These are phyloP conservation scores for Fusarium citri DNA, from an alignment of 2,329 filamentous ascomycete species.

Conservation along the genomic window DNA sequence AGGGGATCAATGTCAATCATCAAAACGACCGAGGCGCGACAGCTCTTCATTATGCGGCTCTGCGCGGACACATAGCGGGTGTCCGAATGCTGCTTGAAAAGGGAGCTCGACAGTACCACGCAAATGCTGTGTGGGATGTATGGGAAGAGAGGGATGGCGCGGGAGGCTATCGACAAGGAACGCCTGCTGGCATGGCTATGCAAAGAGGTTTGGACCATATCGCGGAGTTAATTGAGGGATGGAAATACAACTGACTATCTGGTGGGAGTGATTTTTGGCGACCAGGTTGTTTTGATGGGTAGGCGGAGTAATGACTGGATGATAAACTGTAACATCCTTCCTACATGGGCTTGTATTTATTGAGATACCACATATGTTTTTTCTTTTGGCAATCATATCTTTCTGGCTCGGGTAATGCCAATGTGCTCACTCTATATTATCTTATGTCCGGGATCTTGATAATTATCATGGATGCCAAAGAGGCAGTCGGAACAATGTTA, in stretches of 20 bases:
- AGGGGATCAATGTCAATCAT: slow-evolving; percentile 45
- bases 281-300: slow-evolving; percentile 3
- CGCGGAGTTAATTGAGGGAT: slow-evolving; percentile 45
- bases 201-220: slow-evolving; percentile 45
- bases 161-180: slow-evolving; percentile 43
- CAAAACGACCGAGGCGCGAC: slow-evolving; percentile 46
- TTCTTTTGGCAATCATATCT: background rate
- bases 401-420: background rate
- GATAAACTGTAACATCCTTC: slow-evolving; percentile 23
- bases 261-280: slow-evolving; percentile 21
- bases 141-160: slow-evolving; percentile 46
- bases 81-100: slow-evolving; percentile 43
- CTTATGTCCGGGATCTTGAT: background rate
- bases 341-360: slow-evolving; percentile 11
- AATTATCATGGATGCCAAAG: background rate
- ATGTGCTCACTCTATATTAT: background rate
- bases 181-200: slow-evolving; percentile 46
- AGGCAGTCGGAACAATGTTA: background rate
- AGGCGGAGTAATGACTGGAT: slow-evolving; percentile 4
- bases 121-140: slow-evolving; percentile 46
- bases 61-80: slow-evolving; percentile 42
- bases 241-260: slow-evolving; percentile 42
- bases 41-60: slow-evolving; percentile 45
- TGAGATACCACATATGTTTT: slow-evolving; percentile 42
- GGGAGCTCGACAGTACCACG: slow-evolving; percentile 44